Percentiles rank a stretch among this genome's conserved stretches.
Evolutionary conservation across 2,329 filamentous ascomycete species (phyloP).

Genomic region (Ophiocordyceps robertsii): DNA sequence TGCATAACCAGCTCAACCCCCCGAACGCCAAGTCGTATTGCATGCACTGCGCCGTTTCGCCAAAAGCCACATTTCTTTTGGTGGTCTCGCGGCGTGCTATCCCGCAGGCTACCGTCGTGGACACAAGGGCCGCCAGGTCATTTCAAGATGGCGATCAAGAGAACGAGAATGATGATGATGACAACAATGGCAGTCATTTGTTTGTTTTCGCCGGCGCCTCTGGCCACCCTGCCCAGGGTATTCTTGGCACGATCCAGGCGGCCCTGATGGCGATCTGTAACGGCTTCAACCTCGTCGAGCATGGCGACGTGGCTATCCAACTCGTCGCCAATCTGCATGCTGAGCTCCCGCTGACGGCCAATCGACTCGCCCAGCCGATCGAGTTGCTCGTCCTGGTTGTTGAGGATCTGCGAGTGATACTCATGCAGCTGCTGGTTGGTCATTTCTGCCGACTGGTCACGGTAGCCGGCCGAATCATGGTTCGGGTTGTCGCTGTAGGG

Average conservation of each 20-base stretch:
- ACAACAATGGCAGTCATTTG: conserved; percentile 73
- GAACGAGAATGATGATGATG: conserved; percentile 67
- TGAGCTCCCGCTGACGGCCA: conserved; percentile 77
- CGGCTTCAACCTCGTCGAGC: conserved; percentile 76
- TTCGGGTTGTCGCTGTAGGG: conserved; percentile 58
- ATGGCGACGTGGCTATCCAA: conserved; percentile 80
- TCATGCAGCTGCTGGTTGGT: conserved; percentile 76
- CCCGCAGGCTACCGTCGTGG: too few relatives aligned
- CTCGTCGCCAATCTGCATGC: conserved; percentile 93
- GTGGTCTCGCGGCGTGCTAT: too few relatives aligned
- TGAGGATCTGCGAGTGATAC: conserved; percentile 68
- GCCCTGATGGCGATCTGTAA: conserved; percentile 67
- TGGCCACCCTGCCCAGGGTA: conserved; percentile 57
- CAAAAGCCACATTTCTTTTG: too few relatives aligned
- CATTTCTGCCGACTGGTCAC: conserved; percentile 45
- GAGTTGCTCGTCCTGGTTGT: conserved; percentile 89
- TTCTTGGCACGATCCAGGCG: conserved; percentile 64
- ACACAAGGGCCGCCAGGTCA: conserved; percentile 18
- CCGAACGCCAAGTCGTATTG: too few relatives aligned
- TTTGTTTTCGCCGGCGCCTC: conserved; percentile 71
- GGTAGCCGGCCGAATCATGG: conserved; percentile 39
- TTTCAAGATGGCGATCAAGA: conserved; percentile 74
- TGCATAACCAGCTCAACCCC: too few relatives aligned
- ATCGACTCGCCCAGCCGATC: conserved; percentile 79
- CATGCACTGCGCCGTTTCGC: too few relatives aligned